Evolutionary conservation across 257 asterid genomes (phyloP).

Genomic region (Catharanthus roseus): DNA sequence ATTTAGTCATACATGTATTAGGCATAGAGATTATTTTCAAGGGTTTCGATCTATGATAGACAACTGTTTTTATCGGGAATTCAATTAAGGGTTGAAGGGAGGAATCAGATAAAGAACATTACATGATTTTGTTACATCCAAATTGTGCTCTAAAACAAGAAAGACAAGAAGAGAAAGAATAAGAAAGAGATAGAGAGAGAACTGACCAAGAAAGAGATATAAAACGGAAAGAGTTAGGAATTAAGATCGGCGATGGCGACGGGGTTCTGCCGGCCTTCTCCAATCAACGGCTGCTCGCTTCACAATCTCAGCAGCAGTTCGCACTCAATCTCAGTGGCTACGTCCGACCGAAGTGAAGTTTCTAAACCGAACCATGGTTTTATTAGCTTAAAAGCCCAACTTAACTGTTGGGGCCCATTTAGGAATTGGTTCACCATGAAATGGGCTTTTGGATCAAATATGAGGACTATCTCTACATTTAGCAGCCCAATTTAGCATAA

Average conservation of each 20-base stretch:
- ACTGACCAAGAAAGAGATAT: neutral
- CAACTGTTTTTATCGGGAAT: no score
- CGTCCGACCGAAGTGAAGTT: no score
- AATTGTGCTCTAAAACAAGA: neutral
- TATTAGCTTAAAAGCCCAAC: neutral
- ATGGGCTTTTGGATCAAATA: neutral
- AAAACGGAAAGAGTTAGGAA: neutral
- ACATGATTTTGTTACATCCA: neutral
- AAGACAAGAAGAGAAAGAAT: neutral
- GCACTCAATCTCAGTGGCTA: no score
- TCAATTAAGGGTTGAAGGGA: neutral
- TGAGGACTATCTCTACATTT: neutral
- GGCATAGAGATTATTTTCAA: no score
- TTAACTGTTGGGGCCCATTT: neutral
- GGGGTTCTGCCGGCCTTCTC: neutral
- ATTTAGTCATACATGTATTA: no score
- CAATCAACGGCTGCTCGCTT: neutral
- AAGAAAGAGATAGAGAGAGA: neutral
- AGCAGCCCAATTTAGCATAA: neutral
- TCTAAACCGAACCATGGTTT: neutral
- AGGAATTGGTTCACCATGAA: no score
- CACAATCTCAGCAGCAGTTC: neutral
- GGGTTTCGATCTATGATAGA: no score
- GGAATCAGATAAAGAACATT: neutral
- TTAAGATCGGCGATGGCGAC: neutral